Conservation (phyloP, 179 eudicot species). For the Carnegiea gigantea region DNA sequence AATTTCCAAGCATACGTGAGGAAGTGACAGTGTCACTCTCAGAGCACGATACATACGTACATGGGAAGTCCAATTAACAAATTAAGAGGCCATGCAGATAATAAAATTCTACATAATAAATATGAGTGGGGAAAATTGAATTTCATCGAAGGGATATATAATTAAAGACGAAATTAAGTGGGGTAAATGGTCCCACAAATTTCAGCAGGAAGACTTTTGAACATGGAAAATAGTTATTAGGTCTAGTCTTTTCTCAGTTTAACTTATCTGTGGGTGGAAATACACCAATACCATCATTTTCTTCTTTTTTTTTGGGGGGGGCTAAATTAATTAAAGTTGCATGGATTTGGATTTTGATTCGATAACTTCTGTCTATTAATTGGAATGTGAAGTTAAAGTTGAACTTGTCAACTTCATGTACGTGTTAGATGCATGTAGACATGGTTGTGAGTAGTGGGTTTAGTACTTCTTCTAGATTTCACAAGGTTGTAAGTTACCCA, state of each 20-base stretch:
- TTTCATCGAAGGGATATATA: no score
- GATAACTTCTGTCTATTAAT: not conserved
- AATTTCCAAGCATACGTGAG: no score
- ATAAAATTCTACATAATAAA: not conserved
- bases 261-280: not conserved
- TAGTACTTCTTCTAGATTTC: not conserved
- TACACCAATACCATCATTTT: not conserved
- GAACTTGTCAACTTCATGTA: conserved; percentile 15
- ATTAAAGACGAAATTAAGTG: not conserved
- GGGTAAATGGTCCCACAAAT: not conserved
- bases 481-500: not conserved
- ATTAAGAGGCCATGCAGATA: not conserved
- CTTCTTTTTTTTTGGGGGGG: no score
- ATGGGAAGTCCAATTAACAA: not conserved
- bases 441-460: not conserved
- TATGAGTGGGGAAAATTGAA: not conserved
- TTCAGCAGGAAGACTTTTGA: not conserved
- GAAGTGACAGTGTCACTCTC: not conserved
- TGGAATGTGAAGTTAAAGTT: conserved; percentile 5
- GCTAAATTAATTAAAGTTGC: not conserved
- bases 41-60: not conserved
- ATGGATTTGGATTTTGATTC: not conserved
- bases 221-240: not conserved
- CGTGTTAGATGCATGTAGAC: conserved; percentile 15
- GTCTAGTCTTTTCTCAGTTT: conserved; percentile 2